Conservation (phyloP, 208 protist species). For the Tritrichomonas musculus region DNA sequence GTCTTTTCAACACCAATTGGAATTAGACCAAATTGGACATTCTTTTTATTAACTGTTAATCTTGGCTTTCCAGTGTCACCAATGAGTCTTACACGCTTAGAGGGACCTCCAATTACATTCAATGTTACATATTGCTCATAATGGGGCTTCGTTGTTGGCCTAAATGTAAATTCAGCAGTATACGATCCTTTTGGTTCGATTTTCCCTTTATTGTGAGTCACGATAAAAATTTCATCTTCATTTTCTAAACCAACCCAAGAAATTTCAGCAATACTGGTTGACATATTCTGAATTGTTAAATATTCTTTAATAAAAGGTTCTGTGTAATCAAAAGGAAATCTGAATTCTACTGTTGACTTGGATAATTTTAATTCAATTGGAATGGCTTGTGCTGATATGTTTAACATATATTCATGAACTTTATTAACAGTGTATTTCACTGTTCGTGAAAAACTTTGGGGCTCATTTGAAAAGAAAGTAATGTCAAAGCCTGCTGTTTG, state of each 20-base stretch:
- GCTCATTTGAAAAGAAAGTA: background rate
- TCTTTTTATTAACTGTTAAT: background rate
- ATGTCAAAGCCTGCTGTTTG: background rate
- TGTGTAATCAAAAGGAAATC: background rate
- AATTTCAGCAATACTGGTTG: background rate
- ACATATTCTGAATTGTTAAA: background rate
- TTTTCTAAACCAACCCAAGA: background rate
- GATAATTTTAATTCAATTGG: background rate
- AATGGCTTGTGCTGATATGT: background rate
- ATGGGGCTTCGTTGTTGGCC: background rate
- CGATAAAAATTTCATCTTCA: background rate
- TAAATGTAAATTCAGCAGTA: background rate
- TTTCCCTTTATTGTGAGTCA: background rate
- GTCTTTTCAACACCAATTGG: background rate
- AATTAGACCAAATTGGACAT: background rate
- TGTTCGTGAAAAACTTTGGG: background rate
- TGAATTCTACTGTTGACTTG: background rate
- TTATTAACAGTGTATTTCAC: background rate
- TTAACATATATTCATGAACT: background rate
- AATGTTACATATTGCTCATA: background rate
- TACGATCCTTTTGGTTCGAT: background rate
- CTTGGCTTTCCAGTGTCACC: background rate
- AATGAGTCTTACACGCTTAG: background rate
- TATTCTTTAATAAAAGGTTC: background rate
- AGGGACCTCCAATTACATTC: background rate